Base-by-base conservation (phyloP, 345 rosid species). In the Murraya paniculata region DNA sequence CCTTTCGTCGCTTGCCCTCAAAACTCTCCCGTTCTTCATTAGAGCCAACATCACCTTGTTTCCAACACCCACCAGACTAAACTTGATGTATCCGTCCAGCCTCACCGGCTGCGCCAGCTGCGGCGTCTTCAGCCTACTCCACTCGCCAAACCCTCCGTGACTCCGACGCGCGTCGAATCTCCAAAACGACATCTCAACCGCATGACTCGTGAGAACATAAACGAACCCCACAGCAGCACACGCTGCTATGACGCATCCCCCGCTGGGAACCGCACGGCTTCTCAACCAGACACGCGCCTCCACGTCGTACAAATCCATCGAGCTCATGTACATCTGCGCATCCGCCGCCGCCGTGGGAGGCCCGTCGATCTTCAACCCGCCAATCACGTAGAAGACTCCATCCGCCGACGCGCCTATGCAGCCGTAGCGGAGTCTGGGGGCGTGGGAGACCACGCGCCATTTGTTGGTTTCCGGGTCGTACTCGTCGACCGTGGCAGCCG, bases 121-220 rank as follows among this genome's bases (percentile, higher is more conserved):
- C 9, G 98, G 98, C 1, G 89, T 87, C 81, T 77, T 91, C 64
- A 93, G 79, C 80, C 97, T 83, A n/a, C 76, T 66, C 98, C 98
- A 95, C 81, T 88, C 93, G 6, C 98, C 98, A 7, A 93, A 93
- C 7, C 82, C 85, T 1, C 81, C 82, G 0, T 82, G 80, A 2
- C 61, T 76, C 0, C 96, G 81, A 31, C 88, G 85, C 7, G 80
- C 98, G 78, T 91, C 88, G 84, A 92, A 91, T 41, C 92, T 67
- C 98, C 97, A 95, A 56, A 95, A 95, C 2, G 98, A 91, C 6
- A 93, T 90, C 88, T 93, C 98, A 76, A 95, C 94, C 59, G 97
- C 98, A 65, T 95, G 97, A 73, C 98, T 95, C 0, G 93, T 88
- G 14, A 95, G 80, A 22, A 93, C 83, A 28, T 92, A 93, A 4